Conservation (phyloP, 2,329 filamentous ascomycete genomes). For the Cladosporium sp. region DNA sequence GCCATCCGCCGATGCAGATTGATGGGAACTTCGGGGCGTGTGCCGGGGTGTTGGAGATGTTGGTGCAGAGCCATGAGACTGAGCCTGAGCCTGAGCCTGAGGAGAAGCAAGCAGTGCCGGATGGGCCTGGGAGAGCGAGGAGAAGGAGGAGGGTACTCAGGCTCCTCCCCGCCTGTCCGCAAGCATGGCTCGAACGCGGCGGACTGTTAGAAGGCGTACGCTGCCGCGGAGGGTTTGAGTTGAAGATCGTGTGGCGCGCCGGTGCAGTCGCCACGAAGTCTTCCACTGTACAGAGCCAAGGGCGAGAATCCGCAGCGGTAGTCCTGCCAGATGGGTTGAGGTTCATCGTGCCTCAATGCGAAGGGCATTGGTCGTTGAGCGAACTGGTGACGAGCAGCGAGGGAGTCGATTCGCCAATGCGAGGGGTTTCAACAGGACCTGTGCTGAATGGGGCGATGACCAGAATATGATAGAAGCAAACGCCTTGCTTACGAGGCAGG, state of each 20-base stretch:
- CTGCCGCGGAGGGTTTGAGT: neutral
- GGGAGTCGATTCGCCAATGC: no score
- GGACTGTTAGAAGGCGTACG: neutral
- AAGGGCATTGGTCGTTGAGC: neutral
- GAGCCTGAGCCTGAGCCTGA: neutral
- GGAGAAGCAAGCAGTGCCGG: neutral
- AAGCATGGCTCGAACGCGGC: neutral
- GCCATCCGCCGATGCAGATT: neutral
- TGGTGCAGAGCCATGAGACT: slow-evolving; percentile 1
- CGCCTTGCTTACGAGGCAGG: no score
- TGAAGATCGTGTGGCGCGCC: neutral
- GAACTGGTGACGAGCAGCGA: neutral
- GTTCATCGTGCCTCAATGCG: neutral
- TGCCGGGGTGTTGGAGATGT: neutral
- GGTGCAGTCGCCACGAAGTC: neutral
- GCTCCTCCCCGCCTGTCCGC: neutral
- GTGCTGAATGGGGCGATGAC: no score
- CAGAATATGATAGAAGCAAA: no score
- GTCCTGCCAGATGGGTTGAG: neutral
- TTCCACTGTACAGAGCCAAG: neutral
- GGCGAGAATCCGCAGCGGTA: neutral
- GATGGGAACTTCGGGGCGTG: neutral
- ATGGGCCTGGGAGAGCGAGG: neutral
- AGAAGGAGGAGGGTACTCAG: neutral
- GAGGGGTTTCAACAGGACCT: no score